Conservation (phyloP, 2,329 filamentous ascomycete species). For the Byssoonygena ceratinophila region DNA sequence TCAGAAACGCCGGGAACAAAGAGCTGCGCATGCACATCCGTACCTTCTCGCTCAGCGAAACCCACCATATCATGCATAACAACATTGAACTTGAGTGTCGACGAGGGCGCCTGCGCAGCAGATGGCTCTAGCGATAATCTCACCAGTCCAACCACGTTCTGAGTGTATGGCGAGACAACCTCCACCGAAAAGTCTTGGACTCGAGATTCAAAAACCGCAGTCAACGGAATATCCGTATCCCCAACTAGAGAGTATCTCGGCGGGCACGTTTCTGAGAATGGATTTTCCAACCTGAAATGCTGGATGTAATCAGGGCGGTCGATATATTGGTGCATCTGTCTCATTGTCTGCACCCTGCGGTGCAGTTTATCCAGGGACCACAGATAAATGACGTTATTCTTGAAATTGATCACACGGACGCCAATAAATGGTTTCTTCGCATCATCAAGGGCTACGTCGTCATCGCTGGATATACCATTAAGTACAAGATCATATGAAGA, state of each 20-base stretch:
- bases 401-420: slow-evolving; percentile 83
- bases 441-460: slow-evolving; percentile 70
- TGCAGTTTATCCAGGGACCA: slow-evolving; percentile 94
- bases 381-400: slow-evolving; percentile 70
- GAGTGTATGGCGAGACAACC: slow-evolving; percentile 83
- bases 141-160: slow-evolving; percentile 79
- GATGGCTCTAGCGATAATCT: slow-evolving; percentile 87
- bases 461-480: slow-evolving; percentile 77
- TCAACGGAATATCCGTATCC: slow-evolving; percentile 82
- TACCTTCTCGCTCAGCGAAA: slow-evolving; percentile 90
- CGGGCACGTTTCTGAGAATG: slow-evolving; percentile 83
- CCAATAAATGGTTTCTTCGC: slow-evolving; percentile 82
- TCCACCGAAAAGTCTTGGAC: slow-evolving; percentile 92
- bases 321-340: slow-evolving; percentile 92
- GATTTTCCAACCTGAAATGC: slow-evolving; percentile 84
- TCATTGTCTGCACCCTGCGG: slow-evolving; percentile 78
- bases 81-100: slow-evolving; percentile 93
- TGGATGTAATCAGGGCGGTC: slow-evolving; percentile 90
- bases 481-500: slow-evolving; percentile 96
- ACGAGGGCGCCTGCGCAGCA: slow-evolving; percentile 79
- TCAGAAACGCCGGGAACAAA: slow-evolving; percentile 86
- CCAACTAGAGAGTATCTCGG: slow-evolving; percentile 86
- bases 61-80: slow-evolving; percentile 95
- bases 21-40: slow-evolving; percentile 90
- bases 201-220: slow-evolving; percentile 84